phyloP scores from a whole-genome alignment of 1,139 yeast species.

The Debaryomycetaceae sp. region DNA sequence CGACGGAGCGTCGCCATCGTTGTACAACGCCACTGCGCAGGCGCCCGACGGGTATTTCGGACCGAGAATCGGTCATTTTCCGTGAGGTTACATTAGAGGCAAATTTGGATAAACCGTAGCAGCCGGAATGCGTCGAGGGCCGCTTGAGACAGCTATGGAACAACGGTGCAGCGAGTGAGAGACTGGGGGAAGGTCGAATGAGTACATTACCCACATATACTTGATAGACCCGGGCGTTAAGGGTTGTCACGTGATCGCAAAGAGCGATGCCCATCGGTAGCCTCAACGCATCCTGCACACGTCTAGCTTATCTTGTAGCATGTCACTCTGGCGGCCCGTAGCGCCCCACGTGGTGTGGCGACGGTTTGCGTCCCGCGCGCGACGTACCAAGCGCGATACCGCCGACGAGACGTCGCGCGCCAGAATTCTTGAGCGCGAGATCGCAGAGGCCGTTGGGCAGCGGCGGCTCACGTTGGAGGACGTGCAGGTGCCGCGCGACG shows the following conservation, averaged over 20 bases:
- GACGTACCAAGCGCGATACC: constrained; percentile 29
- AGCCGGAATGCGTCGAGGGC: too few species aligned
- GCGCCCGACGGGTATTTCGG: constrained; percentile 47
- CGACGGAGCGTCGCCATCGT: constrained; percentile 17
- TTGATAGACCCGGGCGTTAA: too few species aligned
- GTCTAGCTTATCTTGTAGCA: too few species aligned
- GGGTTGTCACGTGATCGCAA: too few species aligned
- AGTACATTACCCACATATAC: not conserved
- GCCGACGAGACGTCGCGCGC: constrained; percentile 25
- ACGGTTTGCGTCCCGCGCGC: too few species aligned
- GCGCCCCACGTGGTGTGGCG: too few species aligned
- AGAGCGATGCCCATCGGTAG: too few species aligned
- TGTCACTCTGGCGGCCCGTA: too few species aligned
- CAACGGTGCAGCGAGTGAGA: not conserved
- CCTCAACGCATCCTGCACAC: too few species aligned
- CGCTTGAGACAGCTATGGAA: not conserved
- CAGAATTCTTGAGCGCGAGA: constrained; percentile 21
- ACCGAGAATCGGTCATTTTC: constrained; percentile 34
- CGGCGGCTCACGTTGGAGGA: constrained; percentile 13
- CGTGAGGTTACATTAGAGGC: too few species aligned
- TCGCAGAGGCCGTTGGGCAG: constrained; percentile 20
- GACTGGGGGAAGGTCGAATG: not conserved
- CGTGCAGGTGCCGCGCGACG: constrained; percentile 19
- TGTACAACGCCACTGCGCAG: constrained; percentile 15
- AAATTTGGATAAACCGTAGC: too few species aligned